Evolutionary conservation across 805 yeast species (phyloP), one percentile per base, ranked within the genome.

Genomic region (Kodamaea lidongshanica): DNA sequence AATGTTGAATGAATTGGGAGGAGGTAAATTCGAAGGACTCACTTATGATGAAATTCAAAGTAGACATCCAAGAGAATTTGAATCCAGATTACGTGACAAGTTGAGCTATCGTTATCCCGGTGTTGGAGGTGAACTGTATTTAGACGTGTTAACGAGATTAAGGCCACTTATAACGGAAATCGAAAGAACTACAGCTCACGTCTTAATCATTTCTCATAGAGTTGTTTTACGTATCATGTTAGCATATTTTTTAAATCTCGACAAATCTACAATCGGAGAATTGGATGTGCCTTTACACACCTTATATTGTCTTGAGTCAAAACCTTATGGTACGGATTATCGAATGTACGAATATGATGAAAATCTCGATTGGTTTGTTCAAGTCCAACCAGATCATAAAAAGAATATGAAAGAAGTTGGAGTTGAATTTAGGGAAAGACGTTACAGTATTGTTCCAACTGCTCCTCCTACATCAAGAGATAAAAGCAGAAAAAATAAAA

Each of bases 291-390:
- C 97, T 4, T 62, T 89, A 33, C 96, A 89, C 50, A 83, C 95
- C 6, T 76, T 89, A 7, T 89, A 88, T 52, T 74, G 89, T 35
- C 68, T 89, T 38, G 96, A 89, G 49, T 87, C 89, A 28, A 85
- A 84, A 53, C 96, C 97, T 0, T 89, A 86, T 54, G 97, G 97
- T 2, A 94, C 94, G 2, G 94, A 86, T 38, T 89, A 95, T 86
- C 72, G 81, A 9, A 65, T 88, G 52, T 89, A 79, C 57, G 95
- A 87, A 52, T 89, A 79, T 58, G 81, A 84, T 45, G 96, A 88
- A 43, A 58, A 56, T 3, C 56, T 68, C 23, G 88, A 87, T 51
- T 76, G 85, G 79, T 89, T 89, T 58, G 70, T 62, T 32, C 74
- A 81, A 45, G 79, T 86, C 4, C 72, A 70, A 34, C 60, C 50